phyloP scores from a whole-genome alignment of 345 rosid genomes.

The Syzygium jambos region DNA sequence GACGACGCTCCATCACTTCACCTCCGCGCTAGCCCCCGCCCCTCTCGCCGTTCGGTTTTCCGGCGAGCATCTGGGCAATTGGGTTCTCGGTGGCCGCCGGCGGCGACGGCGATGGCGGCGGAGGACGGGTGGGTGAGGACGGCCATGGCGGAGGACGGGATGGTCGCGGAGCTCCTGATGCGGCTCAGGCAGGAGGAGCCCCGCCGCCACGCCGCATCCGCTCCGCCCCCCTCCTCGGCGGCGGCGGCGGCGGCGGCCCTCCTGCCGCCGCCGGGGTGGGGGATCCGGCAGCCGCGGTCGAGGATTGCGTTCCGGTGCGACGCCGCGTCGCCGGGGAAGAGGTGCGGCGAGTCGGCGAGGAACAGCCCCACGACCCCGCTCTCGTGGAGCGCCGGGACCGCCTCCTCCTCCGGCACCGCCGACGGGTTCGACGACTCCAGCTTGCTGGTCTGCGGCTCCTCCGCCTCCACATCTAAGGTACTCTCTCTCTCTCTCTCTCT shows the following conservation, averaged over 20 bases:
- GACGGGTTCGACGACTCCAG: constrained; percentile 61
- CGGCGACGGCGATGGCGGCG: constrained; percentile 7
- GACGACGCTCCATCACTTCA: not conserved
- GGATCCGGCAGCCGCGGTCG: constrained; percentile 49
- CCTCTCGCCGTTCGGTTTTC: not conserved
- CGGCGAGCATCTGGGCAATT: not conserved
- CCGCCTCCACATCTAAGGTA: constrained; percentile 73
- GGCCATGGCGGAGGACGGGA: constrained; percentile 32
- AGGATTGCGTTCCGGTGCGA: constrained; percentile 33
- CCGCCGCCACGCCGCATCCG: constrained; percentile 5
- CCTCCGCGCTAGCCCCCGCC: not conserved
- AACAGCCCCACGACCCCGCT: constrained; percentile 71
- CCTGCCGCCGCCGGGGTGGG: constrained; percentile 39
- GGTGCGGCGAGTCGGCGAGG: constrained; percentile 37
- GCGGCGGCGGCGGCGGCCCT: constrained; percentile 5
- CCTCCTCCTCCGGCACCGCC: constrained; percentile 50
- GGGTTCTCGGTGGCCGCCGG: not conserved
- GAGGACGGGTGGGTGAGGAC: constrained; percentile 31
- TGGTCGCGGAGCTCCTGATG: constrained; percentile 30
- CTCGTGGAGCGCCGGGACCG: constrained; percentile 53
- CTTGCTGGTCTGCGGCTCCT: constrained; percentile 23
- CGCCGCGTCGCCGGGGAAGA: constrained; percentile 11
- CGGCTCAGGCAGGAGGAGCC: constrained; percentile 17
- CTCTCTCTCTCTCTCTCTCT: not conserved
- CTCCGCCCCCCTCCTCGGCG: constrained; percentile 7